Percentiles rank a stretch among this genome's conserved stretches.
phyloP scores from a whole-genome alignment of 805 yeast species.

The Saturnispora saitoi region DNA sequence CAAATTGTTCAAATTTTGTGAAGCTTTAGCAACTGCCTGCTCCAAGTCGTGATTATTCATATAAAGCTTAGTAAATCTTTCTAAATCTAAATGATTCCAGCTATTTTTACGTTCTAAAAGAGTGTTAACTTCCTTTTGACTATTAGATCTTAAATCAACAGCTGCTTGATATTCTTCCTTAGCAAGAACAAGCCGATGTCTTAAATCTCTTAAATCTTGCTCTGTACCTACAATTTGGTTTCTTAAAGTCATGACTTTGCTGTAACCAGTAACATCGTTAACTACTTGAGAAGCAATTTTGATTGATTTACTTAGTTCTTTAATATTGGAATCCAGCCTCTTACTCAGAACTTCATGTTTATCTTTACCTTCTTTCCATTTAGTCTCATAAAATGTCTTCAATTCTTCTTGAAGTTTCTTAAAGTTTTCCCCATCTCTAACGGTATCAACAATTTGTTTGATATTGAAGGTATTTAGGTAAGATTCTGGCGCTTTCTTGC shows the following conservation, averaged over 20 bases:
- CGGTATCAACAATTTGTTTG: constrained; percentile 19
- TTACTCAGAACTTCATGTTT: constrained; percentile 33
- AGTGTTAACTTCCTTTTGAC: constrained; percentile 84
- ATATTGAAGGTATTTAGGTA: constrained; percentile 11
- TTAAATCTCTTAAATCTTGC: constrained; percentile 36
- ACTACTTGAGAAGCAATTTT: constrained; percentile 57
- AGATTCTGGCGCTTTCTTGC: background rate
- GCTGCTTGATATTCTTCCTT: constrained; percentile 53
- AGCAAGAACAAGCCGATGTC: constrained; percentile 38
- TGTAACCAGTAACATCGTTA: constrained; percentile 89
- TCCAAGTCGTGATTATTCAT: constrained; percentile 73
- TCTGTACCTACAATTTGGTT: constrained; percentile 52
- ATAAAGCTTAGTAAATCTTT: constrained; percentile 73
- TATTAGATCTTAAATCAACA: constrained; percentile 49
- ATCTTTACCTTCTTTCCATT: constrained; percentile 19
- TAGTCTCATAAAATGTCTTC: constrained; percentile 20
- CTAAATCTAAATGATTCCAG: constrained; percentile 77
- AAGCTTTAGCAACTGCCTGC: constrained; percentile 45
- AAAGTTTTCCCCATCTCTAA: constrained; percentile 28
- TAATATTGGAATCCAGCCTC: constrained; percentile 40
- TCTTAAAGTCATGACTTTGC: constrained; percentile 67
- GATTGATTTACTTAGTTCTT: constrained; percentile 48
- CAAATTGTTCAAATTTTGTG: constrained; percentile 37
- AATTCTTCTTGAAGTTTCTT: constrained; percentile 27
- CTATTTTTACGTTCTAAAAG: constrained; percentile 72